Base-by-base conservation (phyloP, 2,329 filamentous ascomycete species). In the Epichloe gansuensis region DNA sequence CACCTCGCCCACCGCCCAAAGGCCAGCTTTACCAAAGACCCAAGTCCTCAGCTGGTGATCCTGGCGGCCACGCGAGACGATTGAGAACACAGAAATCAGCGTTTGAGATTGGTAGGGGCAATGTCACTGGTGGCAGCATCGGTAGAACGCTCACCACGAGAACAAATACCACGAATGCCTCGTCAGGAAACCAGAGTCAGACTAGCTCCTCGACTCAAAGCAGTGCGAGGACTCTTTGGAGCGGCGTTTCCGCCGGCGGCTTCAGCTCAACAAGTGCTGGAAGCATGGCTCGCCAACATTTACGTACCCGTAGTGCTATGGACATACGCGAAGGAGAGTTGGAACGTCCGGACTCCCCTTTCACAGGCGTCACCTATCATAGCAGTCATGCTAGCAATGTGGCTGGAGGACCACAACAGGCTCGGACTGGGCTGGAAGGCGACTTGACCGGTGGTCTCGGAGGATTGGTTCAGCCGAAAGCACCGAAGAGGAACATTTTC, bases 211-310 rank as follows among this genome's bases (percentile, higher is more conserved):
- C 84, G 57, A 91, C 86, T 1, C 82, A 87, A 59, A 83, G 82
- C 65, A 96, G 89, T 15, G 83, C 85, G 60, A 82, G 85, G 60
- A 97, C 88, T 62, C 68, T 98, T 44, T 96, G 96, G 91, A 97
- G 91, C 66, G 93, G 91, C 3, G 78, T 81, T 50, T 97, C 93
- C 51, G 93, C 93, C 0, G 84, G 91, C 49, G 91, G 80, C 12
- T 89, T 96, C 68, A 97, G 91, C 66, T 88, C 90, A 49, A 97
- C 93, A 15, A 97, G 93, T 69, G 93, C 93, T 15, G 93, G 91
- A 51, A 97, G 91, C 69, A 81, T 94, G 58, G 91, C 90, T 34
- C 82, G 91, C 56, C 86, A 87, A 62, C 85, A 84, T 62, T 68
- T 75, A 59, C 64, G 83, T 56, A 76, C 84, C 15, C 80, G 81